Evolutionary conservation across 2,329 filamentous ascomycete genomes (phyloP).

Genomic region (Cryphonectria japonica): DNA sequence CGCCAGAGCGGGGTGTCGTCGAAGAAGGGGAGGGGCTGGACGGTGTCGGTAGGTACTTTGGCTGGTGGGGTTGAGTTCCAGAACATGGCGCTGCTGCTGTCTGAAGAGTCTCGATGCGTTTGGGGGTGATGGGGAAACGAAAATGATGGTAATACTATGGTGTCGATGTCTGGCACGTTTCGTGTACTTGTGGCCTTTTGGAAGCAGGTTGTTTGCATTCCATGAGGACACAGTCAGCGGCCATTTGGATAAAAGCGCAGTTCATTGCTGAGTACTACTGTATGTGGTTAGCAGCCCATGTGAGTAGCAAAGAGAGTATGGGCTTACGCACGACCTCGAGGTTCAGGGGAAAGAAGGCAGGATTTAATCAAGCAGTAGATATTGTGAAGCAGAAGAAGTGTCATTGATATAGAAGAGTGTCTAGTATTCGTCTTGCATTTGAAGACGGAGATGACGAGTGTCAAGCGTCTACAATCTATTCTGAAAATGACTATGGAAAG

Average conservation of each 20-base stretch:
- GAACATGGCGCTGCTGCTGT: neutral
- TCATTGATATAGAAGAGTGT: neutral
- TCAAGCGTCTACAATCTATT: too few species aligned
- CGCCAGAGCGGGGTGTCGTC: constrained; percentile 35
- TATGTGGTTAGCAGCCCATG: neutral
- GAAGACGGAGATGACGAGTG: neutral
- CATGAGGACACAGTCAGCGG: neutral
- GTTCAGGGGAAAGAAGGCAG: neutral
- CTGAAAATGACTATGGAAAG: neutral
- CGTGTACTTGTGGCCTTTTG: neutral
- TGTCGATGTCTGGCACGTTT: neutral
- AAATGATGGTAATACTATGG: neutral
- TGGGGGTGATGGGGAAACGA: neutral
- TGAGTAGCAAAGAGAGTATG: neutral
- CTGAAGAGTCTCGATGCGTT: neutral
- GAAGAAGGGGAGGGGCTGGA: constrained; percentile 35
- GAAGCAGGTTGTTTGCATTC: neutral
- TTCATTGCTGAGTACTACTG: neutral
- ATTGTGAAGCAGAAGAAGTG: neutral
- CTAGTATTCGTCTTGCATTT: neutral
- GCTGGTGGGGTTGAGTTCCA: neutral
- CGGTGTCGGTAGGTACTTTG: constrained; percentile 12
- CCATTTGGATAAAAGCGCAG: neutral
- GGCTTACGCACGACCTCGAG: neutral
- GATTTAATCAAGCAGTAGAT: neutral